Evolutionary conservation across 2,329 filamentous ascomycete species (phyloP).

Genomic region (Colletotrichum sp.): DNA sequence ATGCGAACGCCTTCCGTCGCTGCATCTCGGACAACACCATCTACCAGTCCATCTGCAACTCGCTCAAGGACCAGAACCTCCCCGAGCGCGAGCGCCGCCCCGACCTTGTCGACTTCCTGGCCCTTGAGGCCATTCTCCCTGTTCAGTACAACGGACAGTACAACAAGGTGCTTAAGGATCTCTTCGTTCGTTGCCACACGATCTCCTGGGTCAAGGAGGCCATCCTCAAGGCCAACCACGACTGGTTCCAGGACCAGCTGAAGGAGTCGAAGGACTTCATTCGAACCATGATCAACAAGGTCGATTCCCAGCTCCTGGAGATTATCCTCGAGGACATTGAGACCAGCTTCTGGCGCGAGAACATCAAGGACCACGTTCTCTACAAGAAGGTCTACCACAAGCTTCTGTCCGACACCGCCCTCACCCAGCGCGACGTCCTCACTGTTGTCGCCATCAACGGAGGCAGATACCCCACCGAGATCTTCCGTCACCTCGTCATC

Average conservation of each 20-base stretch:
- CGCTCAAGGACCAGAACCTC: conserved; percentile 18
- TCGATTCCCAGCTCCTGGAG: conserved; percentile 16
- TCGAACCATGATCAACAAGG: neutral
- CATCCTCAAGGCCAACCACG: conserved; percentile 10
- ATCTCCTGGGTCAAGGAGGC: conserved; percentile 11
- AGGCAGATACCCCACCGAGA: conserved; percentile 6
- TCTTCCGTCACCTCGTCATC: conserved; percentile 12
- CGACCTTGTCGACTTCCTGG: conserved; percentile 19
- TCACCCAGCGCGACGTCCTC: conserved; percentile 17
- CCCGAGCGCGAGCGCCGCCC: conserved; percentile 14
- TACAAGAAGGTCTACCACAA: neutral
- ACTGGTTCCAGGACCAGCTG: conserved; percentile 13
- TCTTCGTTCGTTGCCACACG: conserved; percentile 9
- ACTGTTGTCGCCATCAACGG: conserved; percentile 11
- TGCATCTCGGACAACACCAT: conserved; percentile 21
- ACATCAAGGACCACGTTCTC: neutral
- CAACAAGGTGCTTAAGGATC: conserved; percentile 15
- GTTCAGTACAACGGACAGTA: conserved; percentile 20
- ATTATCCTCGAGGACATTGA: conserved; percentile 20
- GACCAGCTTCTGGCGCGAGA: conserved; percentile 10
- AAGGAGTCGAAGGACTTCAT: neutral
- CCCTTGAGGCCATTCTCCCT: conserved; percentile 17
- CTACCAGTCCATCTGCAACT: conserved; percentile 16
- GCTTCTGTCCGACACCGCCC: neutral
- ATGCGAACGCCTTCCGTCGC: conserved; percentile 15